These are phyloP conservation scores for Hyparrhenia diplandra DNA, from an alignment of 176 grass and related monocot genomes.

Conservation along the genomic window DNA sequence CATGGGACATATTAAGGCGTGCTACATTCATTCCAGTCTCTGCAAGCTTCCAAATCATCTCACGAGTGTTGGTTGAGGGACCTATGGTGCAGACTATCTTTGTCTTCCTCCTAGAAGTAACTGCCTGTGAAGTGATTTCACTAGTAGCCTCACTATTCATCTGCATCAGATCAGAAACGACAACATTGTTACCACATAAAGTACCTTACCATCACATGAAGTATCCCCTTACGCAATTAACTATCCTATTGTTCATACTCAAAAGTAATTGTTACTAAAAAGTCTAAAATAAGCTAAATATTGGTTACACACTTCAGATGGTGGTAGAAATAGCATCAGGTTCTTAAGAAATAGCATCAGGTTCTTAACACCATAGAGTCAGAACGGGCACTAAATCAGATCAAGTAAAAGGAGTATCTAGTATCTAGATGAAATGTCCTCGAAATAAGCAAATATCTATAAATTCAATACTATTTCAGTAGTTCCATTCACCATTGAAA, in stretches of 20 bases:
- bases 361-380: background rate
- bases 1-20: slow-evolving; percentile 95
- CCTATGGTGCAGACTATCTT: slow-evolving; percentile 99
- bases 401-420: background rate
- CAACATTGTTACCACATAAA: background rate
- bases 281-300: background rate
- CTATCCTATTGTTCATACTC: background rate
- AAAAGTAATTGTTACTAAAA: background rate
- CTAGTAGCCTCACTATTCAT: slow-evolving; percentile 14
- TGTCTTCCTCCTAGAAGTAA: slow-evolving; percentile 52
- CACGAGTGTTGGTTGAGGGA: slow-evolving; percentile 74
- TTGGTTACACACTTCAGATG: background rate
- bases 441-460: background rate
- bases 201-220: slow-evolving; percentile 7
- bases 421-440: no score
- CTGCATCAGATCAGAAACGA: slow-evolving; percentile 38
- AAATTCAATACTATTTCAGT: background rate
- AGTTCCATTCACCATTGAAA: background rate
- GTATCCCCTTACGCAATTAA: background rate
- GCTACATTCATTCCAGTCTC: slow-evolving; percentile 94
- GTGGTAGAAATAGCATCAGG: background rate
- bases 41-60: slow-evolving; percentile 98
- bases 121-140: slow-evolving; percentile 30
- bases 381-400: background rate
- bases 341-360: background rate